Base-by-base conservation (phyloP, 2,329 filamentous ascomycete genomes). In the Conoideocrella luteorostrata region DNA sequence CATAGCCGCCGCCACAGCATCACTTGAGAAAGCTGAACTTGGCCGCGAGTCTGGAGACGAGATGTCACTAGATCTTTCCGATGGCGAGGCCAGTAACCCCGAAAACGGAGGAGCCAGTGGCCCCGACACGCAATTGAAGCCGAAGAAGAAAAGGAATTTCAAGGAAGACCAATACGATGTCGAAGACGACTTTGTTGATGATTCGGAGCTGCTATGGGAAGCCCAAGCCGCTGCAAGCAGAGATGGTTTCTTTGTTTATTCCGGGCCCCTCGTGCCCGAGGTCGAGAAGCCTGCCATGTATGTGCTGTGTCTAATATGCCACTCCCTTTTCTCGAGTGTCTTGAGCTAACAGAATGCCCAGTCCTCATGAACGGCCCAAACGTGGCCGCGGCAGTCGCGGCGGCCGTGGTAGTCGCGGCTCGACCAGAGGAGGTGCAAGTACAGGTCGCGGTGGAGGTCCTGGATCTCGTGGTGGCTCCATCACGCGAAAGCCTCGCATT, bases 231-330 rank as follows among this genome's bases (percentile, higher is more conserved):
- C 91, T 4, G 90, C 93, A 37, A 91, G 88, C 52, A 88, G 91
- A 54, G 93, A 97, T 60, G 93, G 93, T 1, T 98, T 97, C 70
- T 98, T 97, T 61, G 93, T 98, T 2, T 98, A 96, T 65, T 94
- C 88, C 48, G 93, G 93, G 4, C 91, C 91, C 7, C 71, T 98
- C 37, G 78, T 97, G 18, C 86, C 86, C 5, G 89, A 95, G 64
- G 86, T 84, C 18, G 86, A 95, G 66, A 91, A 93, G 65, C 74
- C 76, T 28, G 66, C 70, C 52, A 73, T 50, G 74, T 72, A 45
- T 35, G 24, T 40, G 11, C 2, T 22, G 41, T 7, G n/a, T 4
- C 12, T 17, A 17, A 10, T 10, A 4, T 12, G 15, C 21, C 21
- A 23, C 11, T 10, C 2, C 15, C 20, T 6, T 15, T 17, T 18